Percentiles rank a stretch among this genome's conserved stretches.
Conservation (phyloP, 2,329 filamentous ascomycete species). For the Cytospora mali region DNA sequence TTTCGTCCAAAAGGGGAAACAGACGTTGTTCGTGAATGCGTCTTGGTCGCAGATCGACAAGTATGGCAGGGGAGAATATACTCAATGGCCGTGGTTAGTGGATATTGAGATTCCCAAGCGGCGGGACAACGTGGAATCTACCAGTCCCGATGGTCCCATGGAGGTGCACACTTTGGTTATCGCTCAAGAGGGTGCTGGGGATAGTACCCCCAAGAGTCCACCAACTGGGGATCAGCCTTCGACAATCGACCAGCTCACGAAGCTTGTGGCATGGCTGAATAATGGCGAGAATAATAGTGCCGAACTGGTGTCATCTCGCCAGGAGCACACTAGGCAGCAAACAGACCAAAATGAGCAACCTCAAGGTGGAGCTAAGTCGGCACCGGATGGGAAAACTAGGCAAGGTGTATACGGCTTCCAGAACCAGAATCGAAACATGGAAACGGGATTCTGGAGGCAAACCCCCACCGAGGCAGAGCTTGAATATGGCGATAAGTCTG, state of each 20-base stretch:
- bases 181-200: neutral
- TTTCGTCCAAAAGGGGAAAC: neutral
- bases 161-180: too few species aligned
- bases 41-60: neutral
- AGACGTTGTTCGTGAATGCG: slow-evolving; percentile 15
- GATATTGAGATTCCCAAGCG: slow-evolving; percentile 3
- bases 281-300: too few species aligned
- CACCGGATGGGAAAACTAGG: neutral
- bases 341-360: too few species aligned
- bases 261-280: too few species aligned
- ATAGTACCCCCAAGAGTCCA: neutral
- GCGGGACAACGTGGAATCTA: too few species aligned
- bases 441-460: neutral
- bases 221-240: neutral
- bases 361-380: too few species aligned
- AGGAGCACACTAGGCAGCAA: too few species aligned
- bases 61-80: neutral
- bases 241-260: too few species aligned
- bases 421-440: neutral
- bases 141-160: neutral
- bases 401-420: neutral
- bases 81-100: slow-evolving; percentile 2
- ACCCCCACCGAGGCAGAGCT: neutral
- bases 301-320: too few species aligned
- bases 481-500: neutral